phyloP scores from a whole-genome alignment of 192 early-diverging fungal genomes.

The Dimargaris cristalligena region DNA sequence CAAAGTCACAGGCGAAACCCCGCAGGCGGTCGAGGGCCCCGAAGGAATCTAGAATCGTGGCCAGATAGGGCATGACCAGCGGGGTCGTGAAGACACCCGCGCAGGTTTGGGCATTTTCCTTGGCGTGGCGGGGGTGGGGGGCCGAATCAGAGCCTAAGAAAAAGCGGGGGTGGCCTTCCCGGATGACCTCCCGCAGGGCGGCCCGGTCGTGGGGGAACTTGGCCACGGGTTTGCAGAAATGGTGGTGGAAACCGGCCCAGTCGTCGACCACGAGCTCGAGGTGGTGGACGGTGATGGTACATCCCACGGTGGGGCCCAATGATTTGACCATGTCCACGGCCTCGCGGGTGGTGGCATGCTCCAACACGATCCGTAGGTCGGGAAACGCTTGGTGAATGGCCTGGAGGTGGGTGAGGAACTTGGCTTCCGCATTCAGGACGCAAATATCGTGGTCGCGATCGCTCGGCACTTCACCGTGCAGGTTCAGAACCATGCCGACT shows the following conservation, averaged over 20 bases:
- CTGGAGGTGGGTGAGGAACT: slow-evolving; percentile 70
- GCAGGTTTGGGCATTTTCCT: slow-evolving; percentile 63
- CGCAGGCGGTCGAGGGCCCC: slow-evolving; percentile 65
- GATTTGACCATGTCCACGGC: slow-evolving; percentile 86
- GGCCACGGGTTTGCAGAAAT: slow-evolving; percentile 98
- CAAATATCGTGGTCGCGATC: slow-evolving; percentile 73
- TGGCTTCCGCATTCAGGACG: slow-evolving; percentile 90
- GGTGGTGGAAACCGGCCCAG: slow-evolving; percentile 86
- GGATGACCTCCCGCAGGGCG: slow-evolving; percentile 66
- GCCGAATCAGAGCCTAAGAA: slow-evolving; percentile 96
- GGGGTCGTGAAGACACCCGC: slow-evolving; percentile 93
- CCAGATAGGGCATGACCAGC: slow-evolving; percentile 67
- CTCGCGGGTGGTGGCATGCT: slow-evolving; percentile 90
- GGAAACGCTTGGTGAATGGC: slow-evolving; percentile 83
- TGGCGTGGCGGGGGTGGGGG: slow-evolving; percentile 73
- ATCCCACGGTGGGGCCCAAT: slow-evolving; percentile 78
- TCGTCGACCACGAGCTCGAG: slow-evolving; percentile 82
- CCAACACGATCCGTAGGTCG: slow-evolving; percentile 83
- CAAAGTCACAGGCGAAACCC: slow-evolving; percentile 71
- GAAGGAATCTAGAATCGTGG: slow-evolving; percentile 72
- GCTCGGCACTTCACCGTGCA: slow-evolving; percentile 89
- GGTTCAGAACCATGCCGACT: slow-evolving; percentile 77
- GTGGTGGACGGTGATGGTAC: slow-evolving; percentile 93
- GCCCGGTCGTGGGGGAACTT: slow-evolving; percentile 84
- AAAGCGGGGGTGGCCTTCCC: slow-evolving; percentile 82